phyloP scores from a whole-genome alignment of 768 basidiomycete genomes.

The Podaxis mareebaensis region DNA sequence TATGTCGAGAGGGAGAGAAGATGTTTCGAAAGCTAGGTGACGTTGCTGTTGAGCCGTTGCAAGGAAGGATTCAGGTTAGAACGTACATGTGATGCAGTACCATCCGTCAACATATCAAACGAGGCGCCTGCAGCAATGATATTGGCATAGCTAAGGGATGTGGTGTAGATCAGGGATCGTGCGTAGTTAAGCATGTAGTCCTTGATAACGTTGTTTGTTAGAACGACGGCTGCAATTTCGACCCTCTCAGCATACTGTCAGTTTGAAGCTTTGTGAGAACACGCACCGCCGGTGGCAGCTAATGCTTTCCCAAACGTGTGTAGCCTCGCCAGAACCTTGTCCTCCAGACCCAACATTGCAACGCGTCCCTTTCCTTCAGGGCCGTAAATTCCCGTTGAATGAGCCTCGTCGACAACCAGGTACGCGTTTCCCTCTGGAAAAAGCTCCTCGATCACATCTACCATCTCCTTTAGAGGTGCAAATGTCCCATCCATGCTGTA shows the following conservation, averaged over 20 bases:
- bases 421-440: slow-evolving; percentile 67
- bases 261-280: neutral
- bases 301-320: slow-evolving; percentile 95
- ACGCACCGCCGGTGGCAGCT: slow-evolving; percentile 81
- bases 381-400: slow-evolving; percentile 90
- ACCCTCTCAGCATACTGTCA: neutral
- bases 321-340: slow-evolving; percentile 72
- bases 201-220: slow-evolving; percentile 70
- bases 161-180: slow-evolving; percentile 89
- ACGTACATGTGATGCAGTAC: slow-evolving; percentile 60
- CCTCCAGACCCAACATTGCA: slow-evolving; percentile 65
- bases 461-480: slow-evolving; percentile 69
- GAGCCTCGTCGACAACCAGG: slow-evolving; percentile 90
- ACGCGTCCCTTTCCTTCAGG: slow-evolving; percentile 75
- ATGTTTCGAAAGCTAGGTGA: slow-evolving; percentile 29
- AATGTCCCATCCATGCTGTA: slow-evolving; percentile 98
- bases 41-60: neutral
- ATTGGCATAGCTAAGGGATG: slow-evolving; percentile 75
- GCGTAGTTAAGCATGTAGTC: slow-evolving; percentile 93
- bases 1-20: slow-evolving; percentile 49
- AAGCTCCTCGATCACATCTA: slow-evolving; percentile 57
- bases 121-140: slow-evolving; percentile 76
- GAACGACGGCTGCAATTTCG: slow-evolving; percentile 59
- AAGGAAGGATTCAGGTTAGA: neutral
- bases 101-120: slow-evolving; percentile 75